These are phyloP conservation scores for Cinchona pubescens DNA, from an alignment of 257 asterid genomes.

Conservation along the genomic window DNA sequence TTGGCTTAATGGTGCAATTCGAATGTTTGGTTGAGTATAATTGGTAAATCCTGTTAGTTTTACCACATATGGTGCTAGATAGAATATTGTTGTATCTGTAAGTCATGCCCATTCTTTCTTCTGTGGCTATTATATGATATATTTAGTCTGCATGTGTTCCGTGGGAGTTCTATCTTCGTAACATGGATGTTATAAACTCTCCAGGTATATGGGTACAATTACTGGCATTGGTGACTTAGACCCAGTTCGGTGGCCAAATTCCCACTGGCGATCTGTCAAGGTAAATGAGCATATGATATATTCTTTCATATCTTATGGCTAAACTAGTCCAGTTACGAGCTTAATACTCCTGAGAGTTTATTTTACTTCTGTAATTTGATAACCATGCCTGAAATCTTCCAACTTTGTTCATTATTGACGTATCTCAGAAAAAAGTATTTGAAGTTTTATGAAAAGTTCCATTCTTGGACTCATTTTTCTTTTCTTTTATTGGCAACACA, in stretches of 20 bases:
- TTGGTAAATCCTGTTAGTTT: background rate
- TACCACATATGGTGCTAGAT: background rate
- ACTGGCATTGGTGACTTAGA: conserved; percentile 96
- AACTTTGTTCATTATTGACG: background rate
- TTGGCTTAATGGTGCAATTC: background rate
- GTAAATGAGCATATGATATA: conserved; percentile 30
- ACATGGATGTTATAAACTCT: conserved; percentile 15
- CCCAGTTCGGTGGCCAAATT: conserved; percentile 88
- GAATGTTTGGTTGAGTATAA: background rate
- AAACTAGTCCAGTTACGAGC: background rate
- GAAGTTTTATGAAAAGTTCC: conserved; percentile 1
- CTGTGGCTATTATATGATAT: background rate
- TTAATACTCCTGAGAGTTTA: background rate
- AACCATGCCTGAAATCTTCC: background rate
- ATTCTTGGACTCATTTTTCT: background rate
- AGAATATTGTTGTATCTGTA: background rate
- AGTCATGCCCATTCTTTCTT: background rate
- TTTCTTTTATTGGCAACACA: background rate
- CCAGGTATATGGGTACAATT: conserved; percentile 95
- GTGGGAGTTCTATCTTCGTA: conserved; percentile 16
- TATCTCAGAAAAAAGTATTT: background rate
- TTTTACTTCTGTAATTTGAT: background rate
- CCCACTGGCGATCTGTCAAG: conserved; percentile 99
- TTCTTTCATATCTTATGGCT: background rate
- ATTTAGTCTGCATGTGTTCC: background rate